These are phyloP conservation scores for Jackrogersella minutella DNA, from an alignment of 495 filamentous ascomycete genomes.

Conservation along the genomic window DNA sequence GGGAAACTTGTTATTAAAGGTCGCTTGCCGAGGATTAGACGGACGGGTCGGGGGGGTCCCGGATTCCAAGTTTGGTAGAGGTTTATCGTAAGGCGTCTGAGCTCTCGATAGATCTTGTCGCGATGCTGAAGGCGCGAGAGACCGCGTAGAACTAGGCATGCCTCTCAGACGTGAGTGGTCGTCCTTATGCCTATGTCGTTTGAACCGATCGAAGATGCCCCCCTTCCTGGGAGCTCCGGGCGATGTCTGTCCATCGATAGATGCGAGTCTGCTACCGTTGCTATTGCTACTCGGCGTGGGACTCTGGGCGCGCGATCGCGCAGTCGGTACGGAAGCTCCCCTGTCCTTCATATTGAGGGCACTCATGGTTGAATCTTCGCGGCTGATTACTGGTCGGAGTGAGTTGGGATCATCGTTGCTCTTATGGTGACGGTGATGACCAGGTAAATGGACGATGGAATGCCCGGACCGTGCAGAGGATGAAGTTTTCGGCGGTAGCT, in stretches of 20 bases:
- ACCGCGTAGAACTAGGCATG: constrained; percentile 63
- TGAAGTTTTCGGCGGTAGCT: constrained; percentile 58
- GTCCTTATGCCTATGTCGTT: constrained; percentile 66
- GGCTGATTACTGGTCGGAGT: constrained; percentile 68
- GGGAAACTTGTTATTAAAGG: constrained; percentile 66
- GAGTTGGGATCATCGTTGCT: constrained; percentile 76
- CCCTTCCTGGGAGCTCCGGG: constrained; percentile 68
- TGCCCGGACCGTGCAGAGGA: constrained; percentile 61
- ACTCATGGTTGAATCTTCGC: constrained; percentile 71
- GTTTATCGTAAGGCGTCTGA: constrained; percentile 52
- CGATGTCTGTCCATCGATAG: constrained; percentile 64
- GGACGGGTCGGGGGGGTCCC: constrained; percentile 35
- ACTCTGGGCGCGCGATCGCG: constrained; percentile 70
- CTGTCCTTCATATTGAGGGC: constrained; percentile 56
- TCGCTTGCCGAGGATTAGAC: constrained; percentile 58
- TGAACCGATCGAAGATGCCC: constrained; percentile 71
- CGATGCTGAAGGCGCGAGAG: constrained; percentile 57
- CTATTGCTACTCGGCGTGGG: constrained; percentile 77
- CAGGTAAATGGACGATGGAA: constrained; percentile 63
- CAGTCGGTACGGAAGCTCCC: constrained; percentile 52
- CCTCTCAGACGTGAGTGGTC: constrained; percentile 66
- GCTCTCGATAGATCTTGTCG: constrained; percentile 61
- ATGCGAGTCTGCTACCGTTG: constrained; percentile 55
- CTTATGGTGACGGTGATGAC: constrained; percentile 76
- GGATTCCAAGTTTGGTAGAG: constrained; percentile 49